Base-by-base conservation (phyloP, 1,284 basidiomycete species). In the Vanrija sp. region DNA sequence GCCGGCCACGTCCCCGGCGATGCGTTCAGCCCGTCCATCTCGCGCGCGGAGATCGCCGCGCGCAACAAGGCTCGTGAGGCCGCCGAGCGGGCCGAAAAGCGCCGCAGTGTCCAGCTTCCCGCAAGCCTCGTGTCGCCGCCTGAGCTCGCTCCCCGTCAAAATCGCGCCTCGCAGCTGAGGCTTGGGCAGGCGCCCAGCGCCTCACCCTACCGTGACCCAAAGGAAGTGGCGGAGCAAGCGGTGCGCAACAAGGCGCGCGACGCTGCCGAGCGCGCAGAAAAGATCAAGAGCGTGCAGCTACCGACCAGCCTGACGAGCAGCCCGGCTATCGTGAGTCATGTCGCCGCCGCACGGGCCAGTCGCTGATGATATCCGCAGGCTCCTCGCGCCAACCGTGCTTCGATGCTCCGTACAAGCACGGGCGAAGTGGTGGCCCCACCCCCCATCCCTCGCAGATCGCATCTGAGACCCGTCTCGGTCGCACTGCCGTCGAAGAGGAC, bases 351-450 rank as follows among this genome's bases (percentile, higher is more conserved):
- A 41, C 18, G 12, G 39, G 12, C 23, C 27, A 39, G 23, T 25
- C 14, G 35, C 54, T 53, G 18, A 53, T 49, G 25, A 36, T 25
- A 38, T 49, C 37, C 20, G 12, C 52, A 73, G 71, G 41, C 59
- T 20, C 71, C 71, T 2, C 60, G 71, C 18, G 43, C 65, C 8
- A 73, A 73, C 59, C 64, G 62, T 41, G 51, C 70, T 10, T 64
- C 67, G 4, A 53, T 68, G 46, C 60, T 73, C 5, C 67, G 71
- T 15, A 53, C 54, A 3, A 45, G 47, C 22, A 24, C 25, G 4
- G 49, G 47, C 8, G 41, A 24, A 25, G 25, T 22, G 19, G 25
- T 22, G 19, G 16, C 45, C 6, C 38, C 49, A 2, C 49, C 49
- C 16, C 49, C 49, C 9, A 43, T 43, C 16, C 49, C 49, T 7